phyloP scores from a whole-genome alignment of 2,329 filamentous ascomycete species.

The Apiospora pterosperma region DNA sequence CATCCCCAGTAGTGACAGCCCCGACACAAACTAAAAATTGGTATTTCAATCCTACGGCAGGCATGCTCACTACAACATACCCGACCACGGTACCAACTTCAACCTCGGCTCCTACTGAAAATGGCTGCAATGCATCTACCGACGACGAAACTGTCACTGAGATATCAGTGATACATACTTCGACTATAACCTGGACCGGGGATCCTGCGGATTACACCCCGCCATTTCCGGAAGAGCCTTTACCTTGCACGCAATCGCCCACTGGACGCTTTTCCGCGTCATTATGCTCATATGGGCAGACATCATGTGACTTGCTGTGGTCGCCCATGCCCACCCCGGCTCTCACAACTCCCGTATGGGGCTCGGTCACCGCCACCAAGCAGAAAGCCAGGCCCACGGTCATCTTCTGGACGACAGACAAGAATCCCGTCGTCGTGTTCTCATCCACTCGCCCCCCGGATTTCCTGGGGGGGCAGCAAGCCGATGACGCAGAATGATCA shows the following conservation, averaged over 20 bases:
- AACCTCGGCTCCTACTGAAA: neutral
- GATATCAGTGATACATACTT: constrained; percentile 45
- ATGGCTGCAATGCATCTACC: constrained; percentile 16
- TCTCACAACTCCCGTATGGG: constrained; percentile 10
- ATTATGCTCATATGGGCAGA: neutral
- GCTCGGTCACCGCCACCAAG: neutral
- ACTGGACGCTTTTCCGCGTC: neutral
- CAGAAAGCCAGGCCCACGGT: constrained; percentile 23
- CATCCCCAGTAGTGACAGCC: neutral
- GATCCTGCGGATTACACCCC: constrained; percentile 44
- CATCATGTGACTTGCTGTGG: neutral
- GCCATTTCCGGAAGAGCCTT: constrained; percentile 28
- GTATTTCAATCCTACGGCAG: neutral
- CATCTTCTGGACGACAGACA: constrained; percentile 50
- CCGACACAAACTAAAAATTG: neutral
- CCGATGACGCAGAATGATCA: constrained; percentile 13
- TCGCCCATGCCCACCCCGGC: neutral
- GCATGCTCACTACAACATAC: neutral
- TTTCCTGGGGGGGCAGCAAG: constrained; percentile 31
- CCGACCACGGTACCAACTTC: neutral
- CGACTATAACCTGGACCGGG: constrained; percentile 46
- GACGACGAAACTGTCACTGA: constrained; percentile 34
- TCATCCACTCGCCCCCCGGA: constrained; percentile 34
- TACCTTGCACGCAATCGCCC: neutral
- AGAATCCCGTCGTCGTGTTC: constrained; percentile 50